Base-by-base conservation (phyloP, 345 rosid genomes). In the Eutrema heterophyllum region DNA sequence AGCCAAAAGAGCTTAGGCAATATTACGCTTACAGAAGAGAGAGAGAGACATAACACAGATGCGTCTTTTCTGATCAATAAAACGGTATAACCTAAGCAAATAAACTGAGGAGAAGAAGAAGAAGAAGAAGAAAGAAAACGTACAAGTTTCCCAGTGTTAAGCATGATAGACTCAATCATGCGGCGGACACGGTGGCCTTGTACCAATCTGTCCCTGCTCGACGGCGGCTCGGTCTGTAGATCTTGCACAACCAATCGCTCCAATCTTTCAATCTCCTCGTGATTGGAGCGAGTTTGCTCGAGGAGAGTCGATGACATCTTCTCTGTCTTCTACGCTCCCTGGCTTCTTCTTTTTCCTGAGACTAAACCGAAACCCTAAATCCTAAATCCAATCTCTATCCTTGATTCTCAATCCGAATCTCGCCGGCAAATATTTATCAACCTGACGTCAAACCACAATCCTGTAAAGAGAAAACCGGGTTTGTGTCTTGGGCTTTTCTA, bases 131-230 rank as follows among this genome's bases (percentile, higher is more conserved):
- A 33, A 40, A 5, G 33, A 46, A 14, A 61, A 35, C 71, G 76
- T 79, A 96, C 98, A 5, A 92, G 95, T 68, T 85, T 90, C 12
- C 89, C 82, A 2, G 93, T 86, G 45, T 83, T 86, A 67, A 82
- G 60, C 55, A 75, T 75, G 77, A 92, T 78, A 39, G 87, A 80
- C 27, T 90, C 90, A 45, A 92, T 92, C 86, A 86, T 86, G 77
- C 80, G 81, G 58, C 93, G 96, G 38, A 89, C 99, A 5, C 99
- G 93, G 82, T 96, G 99, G 78, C 93, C 87, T 74, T 96, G 99
- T 4, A 76, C 82, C 76, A 92, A 82, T 54, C 96, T 86, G 66
- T 90, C 99, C 81, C 78, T 92, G 82, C 64, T 75, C 33, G 81
- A 52, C 14, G 89, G 56, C 5, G 97, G 95, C 80, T 86, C 95